Conservation (phyloP, 495 filamentous ascomycete genomes). For the Aspergillus baeticus region DNA sequence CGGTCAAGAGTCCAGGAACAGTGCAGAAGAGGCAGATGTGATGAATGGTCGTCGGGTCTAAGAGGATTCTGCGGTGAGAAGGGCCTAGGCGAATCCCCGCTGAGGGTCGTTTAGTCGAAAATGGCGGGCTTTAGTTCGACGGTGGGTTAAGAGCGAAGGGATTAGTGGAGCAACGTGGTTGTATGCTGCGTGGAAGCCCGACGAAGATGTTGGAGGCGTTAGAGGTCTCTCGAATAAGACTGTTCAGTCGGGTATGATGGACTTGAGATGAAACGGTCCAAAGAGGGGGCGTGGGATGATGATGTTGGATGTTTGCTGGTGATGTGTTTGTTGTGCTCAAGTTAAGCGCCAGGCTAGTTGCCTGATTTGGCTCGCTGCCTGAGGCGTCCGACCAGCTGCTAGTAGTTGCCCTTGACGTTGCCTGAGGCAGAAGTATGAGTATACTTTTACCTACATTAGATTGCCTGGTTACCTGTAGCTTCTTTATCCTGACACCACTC, state of each 20-base stretch:
- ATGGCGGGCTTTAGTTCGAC: slow-evolving; percentile 9
- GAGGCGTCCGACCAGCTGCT: not conserved
- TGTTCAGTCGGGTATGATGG: not conserved
- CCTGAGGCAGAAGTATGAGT: slow-evolving; percentile 5
- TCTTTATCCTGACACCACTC: no score
- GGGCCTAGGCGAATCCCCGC: slow-evolving; percentile 18
- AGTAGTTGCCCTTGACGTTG: not conserved
- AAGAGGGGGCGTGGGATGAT: slow-evolving; percentile 1
- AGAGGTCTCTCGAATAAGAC: slow-evolving; percentile 1
- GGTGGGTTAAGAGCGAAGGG: not conserved
- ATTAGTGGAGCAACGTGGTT: slow-evolving; percentile 16
- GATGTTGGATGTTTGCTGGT: slow-evolving; percentile 6
- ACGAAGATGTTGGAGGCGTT: slow-evolving; percentile 6
- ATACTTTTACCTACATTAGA: no score
- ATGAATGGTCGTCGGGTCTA: slow-evolving; percentile 9
- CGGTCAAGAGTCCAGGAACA: slow-evolving; percentile 15
- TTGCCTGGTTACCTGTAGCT: no score
- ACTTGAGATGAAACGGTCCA: slow-evolving; percentile 6
- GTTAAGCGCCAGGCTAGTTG: not conserved
- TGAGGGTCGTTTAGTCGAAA: slow-evolving; percentile 13
- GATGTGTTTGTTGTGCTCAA: not conserved
- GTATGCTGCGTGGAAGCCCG: slow-evolving; percentile 26
- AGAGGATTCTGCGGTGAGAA: slow-evolving; percentile 26
- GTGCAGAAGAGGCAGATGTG: slow-evolving; percentile 19
- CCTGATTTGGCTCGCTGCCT: slow-evolving; percentile 2